These are phyloP conservation scores for Solanum aculeatissimum DNA, from an alignment of 305 asterid species.

Conservation along the genomic window DNA sequence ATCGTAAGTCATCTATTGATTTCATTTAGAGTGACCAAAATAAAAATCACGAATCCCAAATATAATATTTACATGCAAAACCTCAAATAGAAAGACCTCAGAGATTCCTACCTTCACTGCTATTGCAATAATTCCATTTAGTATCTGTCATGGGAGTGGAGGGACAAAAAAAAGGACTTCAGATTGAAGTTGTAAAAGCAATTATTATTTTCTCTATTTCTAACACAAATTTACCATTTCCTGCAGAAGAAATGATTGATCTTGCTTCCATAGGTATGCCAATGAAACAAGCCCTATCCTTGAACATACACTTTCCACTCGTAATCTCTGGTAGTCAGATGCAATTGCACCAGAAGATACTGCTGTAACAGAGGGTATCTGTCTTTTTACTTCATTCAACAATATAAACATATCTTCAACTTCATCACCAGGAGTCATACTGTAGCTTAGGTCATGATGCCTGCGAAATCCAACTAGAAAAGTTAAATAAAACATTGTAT, in stretches of 20 bases:
- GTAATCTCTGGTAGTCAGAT: slow-evolving; percentile 89
- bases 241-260: slow-evolving; percentile 67
- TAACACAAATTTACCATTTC: slow-evolving; percentile 51
- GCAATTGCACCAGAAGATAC: slow-evolving; percentile 97
- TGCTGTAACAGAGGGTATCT: slow-evolving; percentile 70
- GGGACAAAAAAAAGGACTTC: slow-evolving; percentile 1
- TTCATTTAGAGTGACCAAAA: background rate
- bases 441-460: slow-evolving; percentile 72
- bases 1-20: background rate
- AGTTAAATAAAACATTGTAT: background rate
- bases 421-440: slow-evolving; percentile 88
- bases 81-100: background rate
- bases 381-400: slow-evolving; percentile 69
- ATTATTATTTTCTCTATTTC: background rate
- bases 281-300: slow-evolving; percentile 89
- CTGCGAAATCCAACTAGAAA: slow-evolving; percentile 26
- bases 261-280: slow-evolving; percentile 93
- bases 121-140: slow-evolving; percentile 66
- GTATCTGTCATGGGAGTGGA: slow-evolving; percentile 34
- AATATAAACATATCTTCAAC: slow-evolving; percentile 92
- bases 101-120: slow-evolving; percentile 55
- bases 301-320: slow-evolving; percentile 90
- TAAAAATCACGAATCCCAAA: background rate
- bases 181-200: slow-evolving; percentile 1
- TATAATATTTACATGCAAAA: background rate